A percentile compares a stretch with the other conserved stretches of the same genome.
Conservation (phyloP, 371 early-diverging fungal species). For the Fennellomyces sp. region DNA sequence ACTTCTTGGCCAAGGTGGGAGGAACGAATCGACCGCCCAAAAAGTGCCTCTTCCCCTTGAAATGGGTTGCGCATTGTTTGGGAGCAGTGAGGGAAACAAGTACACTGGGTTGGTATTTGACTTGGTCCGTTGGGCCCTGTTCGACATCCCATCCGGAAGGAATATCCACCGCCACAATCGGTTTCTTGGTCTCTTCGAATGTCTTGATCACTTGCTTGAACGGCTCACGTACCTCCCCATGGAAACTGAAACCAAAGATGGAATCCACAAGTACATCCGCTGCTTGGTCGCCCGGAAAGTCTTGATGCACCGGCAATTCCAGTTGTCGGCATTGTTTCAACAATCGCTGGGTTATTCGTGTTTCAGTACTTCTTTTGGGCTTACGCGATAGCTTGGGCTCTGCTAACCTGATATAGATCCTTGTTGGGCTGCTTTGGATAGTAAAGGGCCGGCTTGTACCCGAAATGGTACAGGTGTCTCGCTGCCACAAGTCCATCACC, state of each 20-base stretch:
- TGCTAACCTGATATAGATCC: slow-evolving; percentile 62
- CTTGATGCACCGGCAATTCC: slow-evolving; percentile 61
- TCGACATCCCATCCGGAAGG: slow-evolving; percentile 96
- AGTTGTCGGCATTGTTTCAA: slow-evolving; percentile 72
- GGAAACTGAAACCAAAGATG: slow-evolving; percentile 93
- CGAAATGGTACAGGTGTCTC: slow-evolving; percentile 86
- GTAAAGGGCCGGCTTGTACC: slow-evolving; percentile 76
- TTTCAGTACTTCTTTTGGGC: not conserved
- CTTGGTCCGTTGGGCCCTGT: slow-evolving; percentile 54
- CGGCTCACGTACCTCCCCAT: slow-evolving; percentile 80
- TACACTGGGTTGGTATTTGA: slow-evolving; percentile 72
- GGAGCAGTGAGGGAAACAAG: slow-evolving; percentile 93
- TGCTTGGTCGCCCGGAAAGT: slow-evolving; percentile 34
- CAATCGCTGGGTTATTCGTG: slow-evolving; percentile 44
- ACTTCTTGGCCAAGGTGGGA: slow-evolving; percentile 62
- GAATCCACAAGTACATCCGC: slow-evolving; percentile 83
- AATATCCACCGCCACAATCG: slow-evolving; percentile 85
- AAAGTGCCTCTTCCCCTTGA: slow-evolving; percentile 78
- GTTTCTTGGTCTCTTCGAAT: slow-evolving; percentile 52
- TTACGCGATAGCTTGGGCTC: too few species aligned
- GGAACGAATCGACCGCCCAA: slow-evolving; percentile 92
- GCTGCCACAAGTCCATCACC: slow-evolving; percentile 96
- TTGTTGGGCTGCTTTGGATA: slow-evolving; percentile 79
- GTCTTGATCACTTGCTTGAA: slow-evolving; percentile 68
- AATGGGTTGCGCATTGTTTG: slow-evolving; percentile 71